Base-by-base conservation (phyloP, 2,329 filamentous ascomycete genomes). In the Ambrosiella cleistominuta region DNA sequence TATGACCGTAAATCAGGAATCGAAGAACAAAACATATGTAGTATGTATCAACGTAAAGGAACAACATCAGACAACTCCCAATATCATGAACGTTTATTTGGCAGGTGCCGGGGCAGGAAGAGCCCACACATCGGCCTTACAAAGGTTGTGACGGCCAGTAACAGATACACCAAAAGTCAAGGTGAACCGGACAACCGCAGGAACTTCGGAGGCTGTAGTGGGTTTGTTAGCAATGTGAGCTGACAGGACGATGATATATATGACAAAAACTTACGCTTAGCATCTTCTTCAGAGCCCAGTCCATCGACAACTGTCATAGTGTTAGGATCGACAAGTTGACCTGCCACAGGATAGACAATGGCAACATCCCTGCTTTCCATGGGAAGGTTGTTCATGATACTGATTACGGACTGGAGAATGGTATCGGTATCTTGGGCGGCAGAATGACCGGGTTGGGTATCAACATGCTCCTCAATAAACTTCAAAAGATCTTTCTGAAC, bases 371-470 rank as follows among this genome's bases (percentile, higher is more conserved):
- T 81, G 64, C 88, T 93, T 70, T 98, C 93, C 44, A 95, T 72
- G 0, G 93, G 91, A 51, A 97, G 72, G 67, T 96, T 94, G 60
- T 84, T 80, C 0, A 87, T 82, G 62, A 98, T 89, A 61, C 83
- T 85, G 37, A 97, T 79, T 0, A 90, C 88, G 55, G 97, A 77
- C 70, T 96, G 90, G 57, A 96, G 79, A 68, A 98, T 97, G 82
- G 93, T 95, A 57, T 84, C 83, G 1, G 90, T 86, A 62, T 88
- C 89, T 56, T 88, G 89, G 63, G 91, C 84, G n/a, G 97, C 78
- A 7, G 89, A 90, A 1, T 82, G 71, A 0, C 88, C 87, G 1
- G 89, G 88, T 9, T 87, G 85, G 37, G 78, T 81, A 3, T 78
- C 80, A 1, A 82, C 83, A 58, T 91, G 74, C 63, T 81, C 82